Evolutionary conservation across 495 filamentous ascomycete genomes (phyloP), one percentile per base, ranked within the genome.

Genomic region (Geoglossum glabrum): DNA sequence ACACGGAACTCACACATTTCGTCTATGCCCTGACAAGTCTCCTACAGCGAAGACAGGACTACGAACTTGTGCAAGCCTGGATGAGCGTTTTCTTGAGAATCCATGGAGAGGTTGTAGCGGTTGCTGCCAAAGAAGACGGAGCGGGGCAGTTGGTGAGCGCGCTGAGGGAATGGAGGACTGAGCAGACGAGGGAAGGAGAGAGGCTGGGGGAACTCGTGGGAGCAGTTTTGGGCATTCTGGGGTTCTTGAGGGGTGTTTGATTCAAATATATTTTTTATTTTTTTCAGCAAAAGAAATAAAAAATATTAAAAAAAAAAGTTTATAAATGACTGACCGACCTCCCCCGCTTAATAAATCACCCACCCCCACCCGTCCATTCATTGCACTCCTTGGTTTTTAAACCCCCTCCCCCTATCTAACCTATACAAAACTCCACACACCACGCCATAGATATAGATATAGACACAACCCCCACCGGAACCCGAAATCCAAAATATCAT

Each of bases 11-110:
- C 28, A 67, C 71, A 1, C 73, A 76, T 51, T 96, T 98, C 63
- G 80, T 97, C 34, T 57, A 68, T 9, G 86, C 88, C 4, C 70
- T 98, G 49, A 90, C 85, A 0, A 71, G 69, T 58, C 75, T 83
- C 17, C 71, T 97, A 27, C 68, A 70, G 21, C 71, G 75, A 43
- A 78, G 78, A 57, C 76, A 74, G 46, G 92, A 98, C 71, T 98
- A 90, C 67, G 92, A 98, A 66, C 75, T 98, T 51, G 82, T 86
- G 43, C 88, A 95, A 70, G 87, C 87, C 10, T 98, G 93, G 92
- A 95, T 98, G 85, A 79, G 81, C 17, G 89, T 96, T 0, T 92
- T 96, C 63, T 63, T 98, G 57, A 78, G 82, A 54, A 67, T 90
- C 36, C 88, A 96, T 69, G 76, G 74, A 9, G 82, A 83, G 2